Evolutionary conservation across 805 yeast genomes (phyloP), one percentile per base, ranked within the genome.

Genomic region (Lipomyces anomalus): DNA sequence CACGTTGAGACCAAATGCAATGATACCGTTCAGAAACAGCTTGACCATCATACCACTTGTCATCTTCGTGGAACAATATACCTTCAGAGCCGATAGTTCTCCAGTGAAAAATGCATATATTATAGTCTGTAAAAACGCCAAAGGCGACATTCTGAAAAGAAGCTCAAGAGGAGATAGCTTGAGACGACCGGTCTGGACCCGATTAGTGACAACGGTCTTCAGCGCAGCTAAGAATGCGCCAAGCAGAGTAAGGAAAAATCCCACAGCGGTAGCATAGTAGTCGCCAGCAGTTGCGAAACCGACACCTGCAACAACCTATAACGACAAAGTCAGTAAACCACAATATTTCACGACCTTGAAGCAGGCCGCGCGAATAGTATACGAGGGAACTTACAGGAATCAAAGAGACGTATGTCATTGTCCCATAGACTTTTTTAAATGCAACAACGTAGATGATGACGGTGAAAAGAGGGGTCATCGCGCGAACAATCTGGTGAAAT

Each of bases 271-370:
- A 47, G 53, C 57, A 46, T 54, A 53, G 57, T 56, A 56, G 43
- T 56, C 60, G 26, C 60, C 60, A 6, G 58, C 58, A 13, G 60
- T 56, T 6, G 60, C 60, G 35, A 56, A 57, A 9, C 60, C 60
- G 32, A 56, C 60, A 9, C 61, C 61, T 6, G 59, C 61, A 38
- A 57, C 57, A 29, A 58, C 60, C n/a, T n/a, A n/a, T n/a, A n/a
- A n/a, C n/a, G n/a, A n/a, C n/a, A n/a, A n/a, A n/a, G n/a, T n/a
- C n/a, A n/a, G n/a, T n/a, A n/a, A n/a, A n/a, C n/a, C n/a, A n/a
- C n/a, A n/a, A n/a, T n/a, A n/a, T n/a, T n/a, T n/a, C n/a, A n/a
- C n/a, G n/a, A n/a, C n/a, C n/a, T n/a, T n/a, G n/a, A n/a, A n/a
- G n/a, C n/a, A n/a, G n/a, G n/a, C n/a, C n/a, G n/a, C n/a, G n/a